phyloP scores from a whole-genome alignment of 805 yeast species.

The Grigorovia jiainica region DNA sequence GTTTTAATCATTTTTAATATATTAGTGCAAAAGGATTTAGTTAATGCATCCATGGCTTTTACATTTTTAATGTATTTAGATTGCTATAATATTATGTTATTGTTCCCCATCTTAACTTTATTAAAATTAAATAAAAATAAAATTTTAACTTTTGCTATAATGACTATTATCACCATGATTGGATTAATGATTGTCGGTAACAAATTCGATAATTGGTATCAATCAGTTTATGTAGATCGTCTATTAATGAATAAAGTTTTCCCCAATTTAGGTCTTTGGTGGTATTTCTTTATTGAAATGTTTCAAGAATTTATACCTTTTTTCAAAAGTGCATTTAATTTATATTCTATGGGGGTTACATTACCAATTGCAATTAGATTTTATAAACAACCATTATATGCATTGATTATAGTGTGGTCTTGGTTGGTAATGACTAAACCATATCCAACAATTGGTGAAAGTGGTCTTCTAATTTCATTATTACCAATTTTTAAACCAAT shows the following conservation, averaged over 20 bases:
- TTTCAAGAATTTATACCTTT: slow-evolving; percentile 82
- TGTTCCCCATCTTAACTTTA: slow-evolving; percentile 36
- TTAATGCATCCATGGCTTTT: slow-evolving; percentile 9
- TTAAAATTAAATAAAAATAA: background rate
- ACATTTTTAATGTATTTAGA: slow-evolving; percentile 56
- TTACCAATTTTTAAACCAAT: slow-evolving; percentile 38
- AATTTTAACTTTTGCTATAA: background rate
- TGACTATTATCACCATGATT: background rate
- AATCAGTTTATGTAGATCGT: slow-evolving; percentile 35
- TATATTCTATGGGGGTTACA: slow-evolving; percentile 56
- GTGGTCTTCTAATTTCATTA: slow-evolving; percentile 46
- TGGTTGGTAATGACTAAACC: slow-evolving; percentile 61
- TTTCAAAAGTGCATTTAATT: slow-evolving; percentile 73
- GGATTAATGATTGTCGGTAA: background rate
- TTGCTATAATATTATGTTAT: slow-evolving; percentile 49
- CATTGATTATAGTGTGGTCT: slow-evolving; percentile 39
- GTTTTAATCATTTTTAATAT: slow-evolving; percentile 40
- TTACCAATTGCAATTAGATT: slow-evolving; percentile 71
- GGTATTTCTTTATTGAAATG: slow-evolving; percentile 96
- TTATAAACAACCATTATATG: slow-evolving; percentile 47
- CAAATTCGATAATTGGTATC: background rate
- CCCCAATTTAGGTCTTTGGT: slow-evolving; percentile 95
- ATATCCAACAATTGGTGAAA: slow-evolving; percentile 78
- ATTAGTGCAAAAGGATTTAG: slow-evolving; percentile 29
- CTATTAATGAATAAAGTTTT: slow-evolving; percentile 58